Conservation (phyloP, 176 grass and related monocot species). For the Eragrostis nindensis region DNA sequence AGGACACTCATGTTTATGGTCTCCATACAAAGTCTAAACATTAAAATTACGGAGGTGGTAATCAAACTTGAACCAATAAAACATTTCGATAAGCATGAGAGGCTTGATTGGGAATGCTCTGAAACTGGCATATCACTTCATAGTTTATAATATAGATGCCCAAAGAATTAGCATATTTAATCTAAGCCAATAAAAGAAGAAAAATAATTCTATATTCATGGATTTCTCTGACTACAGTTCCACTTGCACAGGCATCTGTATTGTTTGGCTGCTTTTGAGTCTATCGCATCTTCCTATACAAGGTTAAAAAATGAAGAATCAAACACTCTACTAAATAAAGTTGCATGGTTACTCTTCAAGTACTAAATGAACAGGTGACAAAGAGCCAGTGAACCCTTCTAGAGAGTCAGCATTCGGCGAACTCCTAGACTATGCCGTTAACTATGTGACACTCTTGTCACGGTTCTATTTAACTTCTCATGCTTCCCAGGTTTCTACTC, state of each 20-base stretch:
- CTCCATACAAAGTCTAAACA: slow-evolving; percentile 4
- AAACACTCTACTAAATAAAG: not conserved
- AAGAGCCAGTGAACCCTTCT: not conserved
- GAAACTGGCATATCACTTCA: not conserved
- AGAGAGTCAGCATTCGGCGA: not conserved
- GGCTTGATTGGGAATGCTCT: not conserved
- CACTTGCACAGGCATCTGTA: not conserved
- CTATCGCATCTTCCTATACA: slow-evolving; percentile 11
- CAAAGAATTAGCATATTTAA: not conserved
- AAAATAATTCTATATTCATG: slow-evolving; percentile 17
- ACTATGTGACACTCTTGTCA: not conserved
- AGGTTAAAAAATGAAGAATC: slow-evolving; percentile 22
- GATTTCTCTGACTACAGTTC: slow-evolving; percentile 12
- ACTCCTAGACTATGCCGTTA: not conserved
- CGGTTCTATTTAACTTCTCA: not conserved
- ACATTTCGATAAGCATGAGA: slow-evolving; percentile 27
- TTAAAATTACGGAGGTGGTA: slow-evolving; percentile 7
- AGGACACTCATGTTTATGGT: not conserved
- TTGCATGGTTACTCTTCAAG: slow-evolving; percentile 1
- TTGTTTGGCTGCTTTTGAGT: not conserved
- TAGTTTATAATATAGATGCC: not conserved
- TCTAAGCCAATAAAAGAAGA: slow-evolving; percentile 3
- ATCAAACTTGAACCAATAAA: slow-evolving; percentile 1
- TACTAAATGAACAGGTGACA: not conserved
- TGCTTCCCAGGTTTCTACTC: not conserved